phyloP scores from a whole-genome alignment of 2,329 filamentous ascomycete genomes.

The Ophiocordyceps polyrhachis-furcata region DNA sequence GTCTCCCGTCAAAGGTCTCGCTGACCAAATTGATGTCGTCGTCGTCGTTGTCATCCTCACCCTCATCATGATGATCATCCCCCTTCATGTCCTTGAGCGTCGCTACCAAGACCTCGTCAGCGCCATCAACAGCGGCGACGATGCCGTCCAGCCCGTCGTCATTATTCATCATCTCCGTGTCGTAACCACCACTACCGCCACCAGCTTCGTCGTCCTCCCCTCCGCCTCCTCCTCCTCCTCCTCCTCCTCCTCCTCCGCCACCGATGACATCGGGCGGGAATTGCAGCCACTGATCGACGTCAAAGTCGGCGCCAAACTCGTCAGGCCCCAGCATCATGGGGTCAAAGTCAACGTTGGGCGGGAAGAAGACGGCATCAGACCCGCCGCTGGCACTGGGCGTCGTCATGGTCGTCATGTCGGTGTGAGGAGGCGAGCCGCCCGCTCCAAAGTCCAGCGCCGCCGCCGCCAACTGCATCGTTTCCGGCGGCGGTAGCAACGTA shows the following conservation, averaged over 20 bases:
- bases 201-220: conserved; percentile 1
- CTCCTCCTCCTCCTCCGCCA: conserved; percentile 17
- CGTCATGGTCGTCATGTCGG: conserved; percentile 27
- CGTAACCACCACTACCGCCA: conserved; percentile 1
- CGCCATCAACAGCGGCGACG: no score
- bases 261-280: conserved; percentile 30
- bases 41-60: background rate
- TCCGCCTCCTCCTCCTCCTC: background rate
- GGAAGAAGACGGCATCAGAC: conserved; percentile 18
- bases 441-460: conserved; percentile 16
- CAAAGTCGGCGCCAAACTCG: conserved; percentile 34
- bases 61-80: background rate
- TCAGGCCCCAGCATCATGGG: conserved; percentile 23
- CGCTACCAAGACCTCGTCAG: no score
- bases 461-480: conserved; percentile 15
- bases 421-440: conserved; percentile 24
- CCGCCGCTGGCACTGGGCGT: conserved; percentile 27
- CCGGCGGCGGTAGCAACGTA: conserved; percentile 16
- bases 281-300: conserved; percentile 40
- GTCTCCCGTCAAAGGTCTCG: background rate
- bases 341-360: conserved; percentile 22
- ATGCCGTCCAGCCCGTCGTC: no score
- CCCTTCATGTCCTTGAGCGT: no score
- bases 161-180: no score
- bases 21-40: background rate